phyloP scores from a whole-genome alignment of 169 alveolate species.

The Cytauxzoon felis region DNA sequence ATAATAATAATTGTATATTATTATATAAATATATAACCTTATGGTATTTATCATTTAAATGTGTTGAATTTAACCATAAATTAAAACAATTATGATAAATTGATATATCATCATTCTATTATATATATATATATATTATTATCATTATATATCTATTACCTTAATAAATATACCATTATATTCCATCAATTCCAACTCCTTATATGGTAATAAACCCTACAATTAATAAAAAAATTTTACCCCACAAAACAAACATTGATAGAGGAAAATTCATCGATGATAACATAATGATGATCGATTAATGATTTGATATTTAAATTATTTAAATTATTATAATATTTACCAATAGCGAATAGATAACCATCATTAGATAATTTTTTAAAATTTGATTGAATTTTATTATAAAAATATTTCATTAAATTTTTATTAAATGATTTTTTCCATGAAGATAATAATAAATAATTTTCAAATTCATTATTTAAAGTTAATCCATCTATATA shows the following conservation, averaged over 20 bases:
- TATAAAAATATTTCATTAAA: slow-evolving; percentile 12
- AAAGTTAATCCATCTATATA: slow-evolving; percentile 39
- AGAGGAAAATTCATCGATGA: no score
- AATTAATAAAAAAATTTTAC: no score
- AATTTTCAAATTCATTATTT: slow-evolving; percentile 18
- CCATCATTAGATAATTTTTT: slow-evolving; percentile 24
- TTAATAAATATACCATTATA: slow-evolving; percentile 37
- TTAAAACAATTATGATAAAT: slow-evolving; percentile 24
- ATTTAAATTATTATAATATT: neutral
- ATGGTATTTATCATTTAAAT: slow-evolving; percentile 35
- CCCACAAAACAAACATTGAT: no score
- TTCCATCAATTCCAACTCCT: slow-evolving; percentile 57
- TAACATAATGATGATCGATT: no score
- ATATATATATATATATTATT: neutral
- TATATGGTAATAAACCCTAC: no score
- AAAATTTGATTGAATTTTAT: slow-evolving; percentile 3
- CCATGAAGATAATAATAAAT: slow-evolving; percentile 43
- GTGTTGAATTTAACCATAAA: slow-evolving; percentile 47
- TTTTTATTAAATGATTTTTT: slow-evolving; percentile 30
- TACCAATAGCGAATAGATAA: slow-evolving; percentile 14
- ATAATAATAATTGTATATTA: neutral
- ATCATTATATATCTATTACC: neutral
- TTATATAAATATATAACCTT: slow-evolving; percentile 9
- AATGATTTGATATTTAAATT: neutral
- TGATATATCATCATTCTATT: slow-evolving; percentile 8